A percentile compares a stretch with the other conserved stretches of the same genome.
Conservation (phyloP, 1,284 basidiomycete species). For the Puccinia novopanici region DNA sequence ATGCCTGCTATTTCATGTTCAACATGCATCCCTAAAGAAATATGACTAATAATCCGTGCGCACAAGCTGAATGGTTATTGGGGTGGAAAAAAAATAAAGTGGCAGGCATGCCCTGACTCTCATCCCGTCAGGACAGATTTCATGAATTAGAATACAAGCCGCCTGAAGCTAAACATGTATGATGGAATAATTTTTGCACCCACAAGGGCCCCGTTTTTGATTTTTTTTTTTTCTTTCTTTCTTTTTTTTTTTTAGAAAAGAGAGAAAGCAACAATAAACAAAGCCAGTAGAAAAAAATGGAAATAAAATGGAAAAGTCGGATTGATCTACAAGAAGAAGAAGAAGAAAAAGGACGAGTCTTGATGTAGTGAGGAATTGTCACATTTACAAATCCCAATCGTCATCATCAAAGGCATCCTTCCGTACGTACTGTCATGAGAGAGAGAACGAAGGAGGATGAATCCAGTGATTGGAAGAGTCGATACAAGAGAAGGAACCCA, state of each 20-base stretch:
- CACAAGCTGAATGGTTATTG: no score
- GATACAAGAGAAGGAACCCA: background rate
- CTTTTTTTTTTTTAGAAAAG: no score
- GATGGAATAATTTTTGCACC: background rate
- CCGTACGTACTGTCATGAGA: slow-evolving; percentile 34
- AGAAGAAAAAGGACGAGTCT: background rate
- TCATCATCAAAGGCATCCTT: slow-evolving; percentile 51
- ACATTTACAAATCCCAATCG: slow-evolving; percentile 45
- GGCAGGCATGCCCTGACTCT: no score
- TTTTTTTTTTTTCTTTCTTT: no score
- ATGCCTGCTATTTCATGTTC: no score
- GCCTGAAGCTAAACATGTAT: background rate
- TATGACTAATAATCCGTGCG: no score
- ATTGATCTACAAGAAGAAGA: slow-evolving; percentile 4
- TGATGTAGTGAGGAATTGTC: background rate
- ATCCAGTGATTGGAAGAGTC: background rate
- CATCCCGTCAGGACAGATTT: no score
- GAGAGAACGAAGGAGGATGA: background rate
- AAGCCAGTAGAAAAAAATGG: background rate
- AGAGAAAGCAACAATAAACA: no score
- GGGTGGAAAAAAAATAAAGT: no score
- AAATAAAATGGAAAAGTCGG: background rate
- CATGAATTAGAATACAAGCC: background rate
- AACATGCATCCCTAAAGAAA: no score
- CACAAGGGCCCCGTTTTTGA: no score